phyloP scores from a whole-genome alignment of 2,329 filamentous ascomycete species.

The Aspergillus tanneri region DNA sequence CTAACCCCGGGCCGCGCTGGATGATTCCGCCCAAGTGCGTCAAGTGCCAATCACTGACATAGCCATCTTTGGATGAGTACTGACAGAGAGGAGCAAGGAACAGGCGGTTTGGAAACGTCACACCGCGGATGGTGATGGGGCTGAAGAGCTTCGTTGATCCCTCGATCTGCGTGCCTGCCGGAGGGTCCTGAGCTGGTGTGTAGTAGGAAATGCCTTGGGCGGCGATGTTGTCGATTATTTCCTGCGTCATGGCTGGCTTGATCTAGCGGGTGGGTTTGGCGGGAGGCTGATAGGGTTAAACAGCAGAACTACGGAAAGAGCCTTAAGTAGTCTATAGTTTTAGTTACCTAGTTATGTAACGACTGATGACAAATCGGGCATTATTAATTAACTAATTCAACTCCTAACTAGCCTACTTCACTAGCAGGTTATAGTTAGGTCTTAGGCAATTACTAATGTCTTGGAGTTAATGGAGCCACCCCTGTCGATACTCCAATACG shows the following conservation, averaged over 20 bases:
- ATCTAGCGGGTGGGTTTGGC: no score
- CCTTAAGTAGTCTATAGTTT: no score
- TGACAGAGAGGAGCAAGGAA: constrained; percentile 58
- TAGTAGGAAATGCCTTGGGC: constrained; percentile 43
- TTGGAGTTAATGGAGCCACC: no score
- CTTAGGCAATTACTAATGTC: no score
- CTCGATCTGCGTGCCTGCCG: constrained; percentile 40
- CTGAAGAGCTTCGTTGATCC: constrained; percentile 56
- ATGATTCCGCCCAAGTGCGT: constrained; percentile 78
- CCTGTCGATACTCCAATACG: no score
- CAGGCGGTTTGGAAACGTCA: constrained; percentile 54
- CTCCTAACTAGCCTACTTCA: no score
- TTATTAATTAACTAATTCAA: no score
- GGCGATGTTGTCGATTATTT: constrained; percentile 30
- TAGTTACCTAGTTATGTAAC: no score
- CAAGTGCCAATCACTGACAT: constrained; percentile 77
- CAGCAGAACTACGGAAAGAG: no score
- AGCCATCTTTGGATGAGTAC: constrained; percentile 66
- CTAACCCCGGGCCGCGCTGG: constrained; percentile 69
- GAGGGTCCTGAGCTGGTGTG: constrained; percentile 37
- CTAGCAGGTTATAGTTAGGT: no score
- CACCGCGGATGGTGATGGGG: constrained; percentile 55
- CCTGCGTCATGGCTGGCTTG: not conserved
- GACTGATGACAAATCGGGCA: no score
- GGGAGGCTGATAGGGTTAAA: no score